Evolutionary conservation across 176 grass and related monocot genomes (phyloP).

Genomic region (Leersia perrieri): DNA sequence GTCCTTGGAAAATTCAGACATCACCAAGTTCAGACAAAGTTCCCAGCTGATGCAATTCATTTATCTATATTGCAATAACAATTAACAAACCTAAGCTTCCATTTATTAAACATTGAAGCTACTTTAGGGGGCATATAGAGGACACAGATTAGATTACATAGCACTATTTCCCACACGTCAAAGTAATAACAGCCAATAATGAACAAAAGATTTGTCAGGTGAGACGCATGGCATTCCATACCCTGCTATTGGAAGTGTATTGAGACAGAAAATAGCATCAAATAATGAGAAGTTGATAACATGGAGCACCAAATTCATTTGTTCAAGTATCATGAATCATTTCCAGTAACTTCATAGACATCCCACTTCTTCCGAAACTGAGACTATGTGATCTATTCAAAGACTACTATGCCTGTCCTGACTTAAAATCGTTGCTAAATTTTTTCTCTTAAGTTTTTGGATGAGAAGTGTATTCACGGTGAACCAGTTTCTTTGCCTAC

Average conservation of each 20-base stretch:
- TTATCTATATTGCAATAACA: slow-evolving; percentile 43
- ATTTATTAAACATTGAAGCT: slow-evolving; percentile 18
- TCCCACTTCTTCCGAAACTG: slow-evolving; percentile 7
- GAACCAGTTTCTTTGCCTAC: slow-evolving; percentile 52
- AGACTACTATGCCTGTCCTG: slow-evolving; percentile 28
- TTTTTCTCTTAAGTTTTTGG: neutral
- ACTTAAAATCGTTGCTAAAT: slow-evolving; percentile 23
- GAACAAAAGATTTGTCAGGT: neutral
- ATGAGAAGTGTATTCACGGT: slow-evolving; percentile 42
- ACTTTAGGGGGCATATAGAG: neutral
- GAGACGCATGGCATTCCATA: neutral
- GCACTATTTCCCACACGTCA: neutral
- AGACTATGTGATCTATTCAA: slow-evolving; percentile 26
- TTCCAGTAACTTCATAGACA: slow-evolving; percentile 11
- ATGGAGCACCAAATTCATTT: neutral
- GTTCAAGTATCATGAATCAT: neutral
- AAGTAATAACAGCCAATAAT: neutral
- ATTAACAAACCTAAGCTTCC: slow-evolving; percentile 47
- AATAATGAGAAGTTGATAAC: neutral
- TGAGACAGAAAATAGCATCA: neutral
- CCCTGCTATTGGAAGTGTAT: neutral
- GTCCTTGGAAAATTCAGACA: slow-evolving; percentile 14
- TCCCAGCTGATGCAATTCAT: slow-evolving; percentile 39
- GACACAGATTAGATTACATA: neutral
- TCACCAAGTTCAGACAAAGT: neutral